Evolutionary conservation across 2,329 filamentous ascomycete species (phyloP).

Genomic region (Neofusicoccum umdonicola): DNA sequence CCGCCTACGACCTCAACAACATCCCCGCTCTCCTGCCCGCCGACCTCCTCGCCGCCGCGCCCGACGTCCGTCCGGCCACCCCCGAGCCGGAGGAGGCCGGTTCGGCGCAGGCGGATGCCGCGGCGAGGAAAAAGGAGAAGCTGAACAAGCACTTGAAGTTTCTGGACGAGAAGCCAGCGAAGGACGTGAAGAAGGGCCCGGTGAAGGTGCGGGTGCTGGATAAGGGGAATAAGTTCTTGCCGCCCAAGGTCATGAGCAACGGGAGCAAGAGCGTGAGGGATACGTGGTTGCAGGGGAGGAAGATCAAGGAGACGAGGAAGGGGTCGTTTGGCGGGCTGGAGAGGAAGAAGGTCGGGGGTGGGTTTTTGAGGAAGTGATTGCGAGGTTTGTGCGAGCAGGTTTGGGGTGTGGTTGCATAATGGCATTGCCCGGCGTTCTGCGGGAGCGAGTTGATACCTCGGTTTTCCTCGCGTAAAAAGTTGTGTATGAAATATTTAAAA

Average conservation of each 20-base stretch:
- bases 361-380: slow-evolving; percentile 27
- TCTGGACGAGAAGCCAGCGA: slow-evolving; percentile 47
- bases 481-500: no score
- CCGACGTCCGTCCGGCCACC: slow-evolving; percentile 44
- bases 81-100: slow-evolving; percentile 35
- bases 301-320: slow-evolving; percentile 28
- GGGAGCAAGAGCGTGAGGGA: slow-evolving; percentile 36
- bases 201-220: slow-evolving; percentile 51
- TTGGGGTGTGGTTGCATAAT: neutral
- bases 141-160: slow-evolving; percentile 49
- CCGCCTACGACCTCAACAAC: slow-evolving; percentile 29
- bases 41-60: slow-evolving; percentile 49
- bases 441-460: neutral
- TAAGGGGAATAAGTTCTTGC: slow-evolving; percentile 39
- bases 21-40: slow-evolving; percentile 52
- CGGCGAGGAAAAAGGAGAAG: slow-evolving; percentile 41
- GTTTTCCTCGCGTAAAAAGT: neutral
- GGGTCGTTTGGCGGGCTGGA: slow-evolving; percentile 23
- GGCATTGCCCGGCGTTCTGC: neutral
- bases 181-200: slow-evolving; percentile 50
- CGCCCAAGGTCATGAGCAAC: slow-evolving; percentile 45
- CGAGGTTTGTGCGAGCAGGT: neutral
- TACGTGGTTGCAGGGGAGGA: slow-evolving; percentile 43
- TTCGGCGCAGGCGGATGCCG: slow-evolving; percentile 31
- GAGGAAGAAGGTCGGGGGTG: slow-evolving; percentile 28